Evolutionary conservation across 371 early-diverging fungal genomes (phyloP), one percentile per base, ranked within the genome.

Genomic region (Mucor saturninus): DNA sequence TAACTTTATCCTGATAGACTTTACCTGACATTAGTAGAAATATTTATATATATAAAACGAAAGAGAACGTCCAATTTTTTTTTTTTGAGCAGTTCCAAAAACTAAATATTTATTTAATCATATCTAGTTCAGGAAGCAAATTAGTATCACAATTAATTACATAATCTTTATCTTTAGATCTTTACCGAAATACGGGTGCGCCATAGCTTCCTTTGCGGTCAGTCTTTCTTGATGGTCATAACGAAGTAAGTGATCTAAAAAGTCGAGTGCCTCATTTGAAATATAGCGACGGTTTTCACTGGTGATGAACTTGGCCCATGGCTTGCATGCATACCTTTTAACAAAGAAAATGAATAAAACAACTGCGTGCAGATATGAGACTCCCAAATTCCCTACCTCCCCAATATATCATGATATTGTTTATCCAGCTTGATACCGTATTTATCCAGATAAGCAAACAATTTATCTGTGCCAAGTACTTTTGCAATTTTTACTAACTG

Each of bases 181-280:
- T 43, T 29, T 70, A 77, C 83, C 95, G 84, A 99, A 98, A 76
- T 95, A 99, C 40, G 93, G 89, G 68, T 98, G 97, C 50, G 71
- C 77, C 97, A 98, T 97, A 4, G 98, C 98, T 79, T 98, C 98
- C 58, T 86, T 85, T 45, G 99, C 95, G 13, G 97, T 98, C 58
- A 94, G 79, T 50, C 99, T 87, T 69, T 94, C 95, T 72, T 96
- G 96, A 74, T 99, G 99, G 77, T 99, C 99, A 78, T 98, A 99
- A 43, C 90, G 85, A 52, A 99, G 84, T 60, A 99, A 81, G 62
- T 92, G 86, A 73, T 97, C 96, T 65, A 99, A 77, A 63, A 99
- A 94, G 72, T 97, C 97, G 59, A 99, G 84, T 3, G 96, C 92
- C 57, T 95, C 96, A n/a, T 91, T 89, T 37, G 93, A 89, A 48